phyloP scores from a whole-genome alignment of 2,329 filamentous ascomycete genomes.

The Harringtonia lauricola region DNA sequence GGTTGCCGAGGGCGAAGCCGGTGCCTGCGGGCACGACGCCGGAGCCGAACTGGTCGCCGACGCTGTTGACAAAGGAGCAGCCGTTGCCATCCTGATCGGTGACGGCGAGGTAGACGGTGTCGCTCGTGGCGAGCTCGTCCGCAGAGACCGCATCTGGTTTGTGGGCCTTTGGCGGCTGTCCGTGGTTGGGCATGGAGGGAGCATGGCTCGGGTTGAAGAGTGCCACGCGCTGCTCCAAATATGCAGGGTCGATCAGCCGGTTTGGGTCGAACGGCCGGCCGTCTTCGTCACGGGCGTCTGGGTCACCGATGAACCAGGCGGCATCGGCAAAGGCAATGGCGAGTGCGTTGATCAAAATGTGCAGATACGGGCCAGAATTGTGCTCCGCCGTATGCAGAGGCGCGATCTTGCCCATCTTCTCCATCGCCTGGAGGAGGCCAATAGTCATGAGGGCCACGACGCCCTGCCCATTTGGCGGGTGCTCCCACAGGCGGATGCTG shows the following conservation, averaged over 20 bases:
- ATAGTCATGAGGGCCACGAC: conserved; percentile 89
- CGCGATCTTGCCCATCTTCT: conserved; percentile 62
- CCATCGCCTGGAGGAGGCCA: conserved; percentile 77
- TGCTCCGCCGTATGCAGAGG: conserved; percentile 59
- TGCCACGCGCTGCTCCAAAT: conserved; percentile 57
- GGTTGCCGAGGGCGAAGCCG: conserved; percentile 87
- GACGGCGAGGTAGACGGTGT: conserved; percentile 88
- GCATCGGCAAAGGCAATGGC: conserved; percentile 84
- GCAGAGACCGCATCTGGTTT: too few relatives aligned
- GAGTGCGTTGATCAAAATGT: conserved; percentile 77
- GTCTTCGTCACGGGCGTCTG: conserved; percentile 53
- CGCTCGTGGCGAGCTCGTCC: too few relatives aligned
- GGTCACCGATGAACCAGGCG: conserved; percentile 80
- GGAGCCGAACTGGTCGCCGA: conserved; percentile 78
- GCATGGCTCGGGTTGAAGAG: conserved; percentile 49
- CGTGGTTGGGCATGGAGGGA: conserved; percentile 23
- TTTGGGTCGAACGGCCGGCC: conserved; percentile 24
- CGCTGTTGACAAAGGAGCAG: conserved; percentile 90
- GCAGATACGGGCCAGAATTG: conserved; percentile 68
- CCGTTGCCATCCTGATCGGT: conserved; percentile 76
- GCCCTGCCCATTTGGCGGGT: conserved; percentile 90
- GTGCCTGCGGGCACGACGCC: conserved; percentile 74
- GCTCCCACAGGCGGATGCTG: conserved; percentile 81
- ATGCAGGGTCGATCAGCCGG: conserved; percentile 52
- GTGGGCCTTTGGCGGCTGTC: too few relatives aligned